These are phyloP conservation scores for Periglandula ipomoeae DNA, from an alignment of 2,329 filamentous ascomycete genomes.

Conservation along the genomic window DNA sequence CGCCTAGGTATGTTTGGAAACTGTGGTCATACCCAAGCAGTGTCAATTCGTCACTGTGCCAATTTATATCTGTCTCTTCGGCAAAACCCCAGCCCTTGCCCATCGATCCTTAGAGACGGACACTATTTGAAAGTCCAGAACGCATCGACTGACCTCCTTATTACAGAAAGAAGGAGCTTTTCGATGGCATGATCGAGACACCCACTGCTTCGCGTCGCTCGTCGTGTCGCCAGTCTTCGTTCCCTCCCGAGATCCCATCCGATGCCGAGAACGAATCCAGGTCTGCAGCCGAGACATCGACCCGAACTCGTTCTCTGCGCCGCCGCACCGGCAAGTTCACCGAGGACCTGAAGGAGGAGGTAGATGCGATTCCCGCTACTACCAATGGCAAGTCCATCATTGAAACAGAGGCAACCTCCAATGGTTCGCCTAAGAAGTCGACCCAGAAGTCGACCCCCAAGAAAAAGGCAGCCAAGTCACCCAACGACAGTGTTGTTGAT, in stretches of 20 bases:
- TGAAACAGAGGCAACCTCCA: conserved; percentile 13
- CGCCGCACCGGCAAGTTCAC: conserved; percentile 41
- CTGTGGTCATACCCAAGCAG: not conserved
- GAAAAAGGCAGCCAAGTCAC: conserved; percentile 10
- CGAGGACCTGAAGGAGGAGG: conserved; percentile 40
- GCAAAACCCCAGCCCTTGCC: not conserved
- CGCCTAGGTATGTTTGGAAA: conserved; percentile 18
- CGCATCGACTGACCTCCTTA: conserved; percentile 3
- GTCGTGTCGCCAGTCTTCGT: conserved; percentile 41
- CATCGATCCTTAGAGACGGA: too few relatives aligned
- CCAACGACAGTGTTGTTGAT: conserved; percentile 28
- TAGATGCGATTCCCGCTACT: conserved; percentile 21
- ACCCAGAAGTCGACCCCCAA: not conserved
- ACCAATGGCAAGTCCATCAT: conserved; percentile 23
- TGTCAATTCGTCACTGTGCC: not conserved
- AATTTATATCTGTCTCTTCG: not conserved
- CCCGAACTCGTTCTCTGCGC: conserved; percentile 28
- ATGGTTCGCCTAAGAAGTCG: conserved; percentile 14
- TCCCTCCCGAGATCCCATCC: conserved; percentile 30
- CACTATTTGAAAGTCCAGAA: too few relatives aligned
- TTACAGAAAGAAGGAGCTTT: conserved; percentile 50
- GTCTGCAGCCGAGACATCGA: conserved; percentile 33
- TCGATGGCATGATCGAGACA: conserved; percentile 52
- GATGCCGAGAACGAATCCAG: conserved; percentile 42
- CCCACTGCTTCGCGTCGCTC: conserved; percentile 31